A percentile compares a stretch with the other conserved stretches of the same genome.
These are phyloP conservation scores for Linaria vulgaris DNA, from an alignment of 257 asterid species.

Conservation along the genomic window DNA sequence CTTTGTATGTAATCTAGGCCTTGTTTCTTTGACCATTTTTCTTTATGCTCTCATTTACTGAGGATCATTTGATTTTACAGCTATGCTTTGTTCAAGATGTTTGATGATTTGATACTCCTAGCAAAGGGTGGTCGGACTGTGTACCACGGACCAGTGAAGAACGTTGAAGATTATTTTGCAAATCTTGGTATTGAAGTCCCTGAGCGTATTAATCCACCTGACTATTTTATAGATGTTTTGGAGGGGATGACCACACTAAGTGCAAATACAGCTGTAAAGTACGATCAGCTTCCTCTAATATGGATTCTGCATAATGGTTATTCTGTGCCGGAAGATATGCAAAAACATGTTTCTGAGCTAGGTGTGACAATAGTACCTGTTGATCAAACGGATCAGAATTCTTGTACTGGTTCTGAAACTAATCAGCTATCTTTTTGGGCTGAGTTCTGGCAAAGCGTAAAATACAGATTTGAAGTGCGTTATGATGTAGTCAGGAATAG, in stretches of 20 bases:
- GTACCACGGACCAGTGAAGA: slow-evolving; percentile 77
- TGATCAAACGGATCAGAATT: slow-evolving; percentile 36
- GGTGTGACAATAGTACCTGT: slow-evolving; percentile 26
- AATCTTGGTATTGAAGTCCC: slow-evolving; percentile 64
- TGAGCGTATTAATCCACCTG: slow-evolving; percentile 89
- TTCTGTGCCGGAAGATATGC: slow-evolving; percentile 68
- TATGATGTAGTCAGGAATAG: slow-evolving; percentile 50
- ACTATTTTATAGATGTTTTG: slow-evolving; percentile 78
- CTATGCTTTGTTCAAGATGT: slow-evolving; percentile 80
- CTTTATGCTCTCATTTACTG: slow-evolving; percentile 2
- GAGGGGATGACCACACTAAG: slow-evolving; percentile 73
- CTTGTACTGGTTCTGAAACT: slow-evolving; percentile 25
- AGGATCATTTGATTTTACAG: slow-evolving; percentile 44
- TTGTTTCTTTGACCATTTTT: not conserved
- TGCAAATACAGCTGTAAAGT: slow-evolving; percentile 44
- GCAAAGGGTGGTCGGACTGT: slow-evolving; percentile 90
- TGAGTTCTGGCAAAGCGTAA: slow-evolving; percentile 66
- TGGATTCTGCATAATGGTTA: slow-evolving; percentile 92
- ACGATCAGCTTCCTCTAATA: slow-evolving; percentile 73
- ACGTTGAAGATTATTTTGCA: slow-evolving; percentile 82
- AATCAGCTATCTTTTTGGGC: slow-evolving; percentile 57
- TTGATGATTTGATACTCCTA: slow-evolving; percentile 86
- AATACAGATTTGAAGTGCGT: slow-evolving; percentile 45
- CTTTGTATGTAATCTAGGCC: no score
- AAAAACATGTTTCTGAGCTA: slow-evolving; percentile 31